Evolutionary conservation across 1,139 yeast genomes (phyloP).

Genomic region (Lodderomyces orthopsilosis): DNA sequence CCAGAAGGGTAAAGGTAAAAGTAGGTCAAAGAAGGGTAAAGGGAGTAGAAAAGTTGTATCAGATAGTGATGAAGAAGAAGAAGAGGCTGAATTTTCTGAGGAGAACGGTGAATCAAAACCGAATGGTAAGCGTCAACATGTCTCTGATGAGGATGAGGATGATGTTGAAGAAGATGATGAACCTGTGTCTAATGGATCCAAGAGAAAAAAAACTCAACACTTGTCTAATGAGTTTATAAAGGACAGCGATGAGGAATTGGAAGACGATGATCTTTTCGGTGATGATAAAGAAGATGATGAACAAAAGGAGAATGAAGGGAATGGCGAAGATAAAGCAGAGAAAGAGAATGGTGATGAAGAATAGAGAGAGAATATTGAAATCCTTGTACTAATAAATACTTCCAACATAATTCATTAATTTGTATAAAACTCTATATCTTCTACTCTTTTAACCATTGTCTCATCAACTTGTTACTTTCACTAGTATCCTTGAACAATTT

Average conservation of each 20-base stretch:
- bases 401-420: constrained; percentile 4
- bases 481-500: constrained; percentile 56
- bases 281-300: constrained; percentile 9
- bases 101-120: constrained; percentile 17
- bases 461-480: constrained; percentile 60
- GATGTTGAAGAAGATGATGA: constrained; percentile 8
- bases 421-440: neutral
- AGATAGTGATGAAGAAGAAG: constrained; percentile 32
- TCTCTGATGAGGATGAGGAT: constrained; percentile 22
- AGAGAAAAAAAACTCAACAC: constrained; percentile 28
- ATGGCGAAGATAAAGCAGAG: neutral
- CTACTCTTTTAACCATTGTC: constrained; percentile 51
- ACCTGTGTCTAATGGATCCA: constrained; percentile 10
- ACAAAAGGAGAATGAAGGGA: neutral
- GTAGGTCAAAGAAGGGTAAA: constrained; percentile 25
- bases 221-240: constrained; percentile 49
- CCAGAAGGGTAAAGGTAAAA: constrained; percentile 18
- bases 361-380: neutral
- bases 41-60: constrained; percentile 13
- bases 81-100: constrained; percentile 13
- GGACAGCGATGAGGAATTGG: constrained; percentile 53
- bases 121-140: constrained; percentile 17
- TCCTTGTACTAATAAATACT: constrained; percentile 3
- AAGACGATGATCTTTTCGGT: constrained; percentile 22
- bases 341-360: neutral